A percentile compares a stretch with the other conserved stretches of the same genome.
phyloP scores from a whole-genome alignment of 2,329 filamentous ascomycete genomes.

The Aspergillus ruber region DNA sequence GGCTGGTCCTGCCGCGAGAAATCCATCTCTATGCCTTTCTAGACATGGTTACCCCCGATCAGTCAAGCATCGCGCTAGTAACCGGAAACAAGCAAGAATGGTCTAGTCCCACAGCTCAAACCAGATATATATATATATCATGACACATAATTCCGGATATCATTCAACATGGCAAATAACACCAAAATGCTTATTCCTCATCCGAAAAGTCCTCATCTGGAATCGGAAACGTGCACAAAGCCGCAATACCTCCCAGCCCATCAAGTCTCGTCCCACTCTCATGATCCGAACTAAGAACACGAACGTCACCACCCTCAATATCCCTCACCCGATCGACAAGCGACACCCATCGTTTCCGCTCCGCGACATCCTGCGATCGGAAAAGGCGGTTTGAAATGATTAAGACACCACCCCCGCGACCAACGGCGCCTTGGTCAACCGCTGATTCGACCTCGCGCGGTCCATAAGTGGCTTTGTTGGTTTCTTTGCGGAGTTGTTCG shows the following conservation, averaged over 20 bases:
- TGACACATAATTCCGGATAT: neutral
- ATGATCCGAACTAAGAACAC: slow-evolving; percentile 86
- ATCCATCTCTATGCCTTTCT: too few species aligned
- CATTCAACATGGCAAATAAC: neutral
- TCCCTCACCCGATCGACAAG: slow-evolving; percentile 84
- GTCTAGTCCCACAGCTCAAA: neutral
- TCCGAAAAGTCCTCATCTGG: slow-evolving; percentile 67
- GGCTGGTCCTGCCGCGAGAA: too few species aligned
- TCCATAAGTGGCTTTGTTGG: slow-evolving; percentile 87
- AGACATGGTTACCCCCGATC: too few species aligned
- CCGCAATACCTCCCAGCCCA: slow-evolving; percentile 78
- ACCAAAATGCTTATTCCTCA: slow-evolving; percentile 29
- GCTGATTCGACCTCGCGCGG: slow-evolving; percentile 73
- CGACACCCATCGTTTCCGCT: slow-evolving; percentile 71
- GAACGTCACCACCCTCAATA: slow-evolving; percentile 73
- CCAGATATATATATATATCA: neutral
- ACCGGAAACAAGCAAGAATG: too few species aligned
- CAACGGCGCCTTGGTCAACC: slow-evolving; percentile 80
- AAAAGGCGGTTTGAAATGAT: slow-evolving; percentile 86
- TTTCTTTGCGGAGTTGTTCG: slow-evolving; percentile 70
- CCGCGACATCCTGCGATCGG: slow-evolving; percentile 69
- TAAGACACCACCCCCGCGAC: slow-evolving; percentile 74
- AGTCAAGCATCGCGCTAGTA: too few species aligned
- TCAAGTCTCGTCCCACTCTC: slow-evolving; percentile 85
- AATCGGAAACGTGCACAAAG: slow-evolving; percentile 83